Base-by-base conservation (phyloP, 352 stramenopile species). In the Phytophthora capsici region DNA sequence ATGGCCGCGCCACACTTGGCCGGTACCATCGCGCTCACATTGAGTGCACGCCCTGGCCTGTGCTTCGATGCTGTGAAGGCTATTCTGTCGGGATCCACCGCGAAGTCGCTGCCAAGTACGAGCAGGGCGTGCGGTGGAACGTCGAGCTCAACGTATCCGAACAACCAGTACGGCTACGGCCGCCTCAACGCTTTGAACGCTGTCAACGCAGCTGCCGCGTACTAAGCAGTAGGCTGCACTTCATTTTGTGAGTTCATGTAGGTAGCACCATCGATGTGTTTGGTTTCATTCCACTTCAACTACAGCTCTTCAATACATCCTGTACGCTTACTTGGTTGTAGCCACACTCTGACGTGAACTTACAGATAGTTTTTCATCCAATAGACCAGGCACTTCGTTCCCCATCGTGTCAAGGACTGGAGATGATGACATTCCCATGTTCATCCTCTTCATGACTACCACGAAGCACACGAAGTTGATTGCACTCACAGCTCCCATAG, bases 151-250 rank as follows among this genome's bases (percentile, higher is more conserved):
- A 41, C 30, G n/a, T 86, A 73, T 46, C 80, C 80, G 14, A 89
- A 89, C 79, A 89, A 88, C 63, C 62, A 78, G 38, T 84, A 74
- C 28, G 80, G 80, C 49, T 75, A 85, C 49, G 80, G 80, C 28
- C 80, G 76, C 48, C 49, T 86, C 34, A 83, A 86, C 68, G 77
- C 56, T 5, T 34, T 70, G 20, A 75, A 62, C 6, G 68, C 68
- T 28, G 66, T 79, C n/a, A 68, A 76, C 6, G 47, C 70, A 25
- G 62, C 67, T 1, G 38, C 68, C 43, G 70, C 53, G 38, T 66
- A 57, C 50, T 73, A 59, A 26, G 25, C 19, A 23, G 25, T 20
- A 14, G 44, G 43, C 19, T 52, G 36, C 41, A 48, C 25, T 58
- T 46, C 44, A 57, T 65, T 48, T 48, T 46, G 36, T 64, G 38